Evolutionary conservation across 495 filamentous ascomycete genomes (phyloP).

Genomic region (Pyronema domesticum): DNA sequence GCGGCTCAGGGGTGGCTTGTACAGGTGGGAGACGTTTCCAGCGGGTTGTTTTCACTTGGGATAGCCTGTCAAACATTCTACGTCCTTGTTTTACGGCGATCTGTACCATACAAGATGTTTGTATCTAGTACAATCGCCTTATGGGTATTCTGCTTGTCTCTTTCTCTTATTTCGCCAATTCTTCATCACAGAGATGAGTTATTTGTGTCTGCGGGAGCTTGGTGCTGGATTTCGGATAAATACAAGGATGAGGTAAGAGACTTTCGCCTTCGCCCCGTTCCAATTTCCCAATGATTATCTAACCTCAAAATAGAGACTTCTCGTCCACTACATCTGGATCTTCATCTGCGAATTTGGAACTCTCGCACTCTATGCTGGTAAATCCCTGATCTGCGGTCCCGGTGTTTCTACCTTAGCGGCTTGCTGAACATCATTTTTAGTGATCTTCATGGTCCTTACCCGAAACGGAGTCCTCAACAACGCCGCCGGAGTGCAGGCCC

Average conservation of each 20-base stretch:
- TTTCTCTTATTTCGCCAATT: not conserved
- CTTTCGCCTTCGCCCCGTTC: not conserved
- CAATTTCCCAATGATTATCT: not conserved
- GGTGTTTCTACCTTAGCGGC: not conserved
- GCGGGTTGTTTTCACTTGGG: conserved; percentile 1
- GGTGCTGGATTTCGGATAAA: conserved; percentile 4
- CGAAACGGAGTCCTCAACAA: not conserved
- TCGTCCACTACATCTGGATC: conserved; percentile 5
- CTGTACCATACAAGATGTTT: not conserved
- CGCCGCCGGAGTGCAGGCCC: conserved; percentile 1
- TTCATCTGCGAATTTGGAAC: conserved; percentile 5
- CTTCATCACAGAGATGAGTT: not conserved
- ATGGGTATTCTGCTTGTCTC: not conserved
- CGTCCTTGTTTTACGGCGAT: not conserved
- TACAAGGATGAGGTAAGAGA: not conserved
- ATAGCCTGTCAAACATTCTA: conserved; percentile 4
- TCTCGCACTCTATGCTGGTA: conserved; percentile 2
- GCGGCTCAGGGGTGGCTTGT: conserved; percentile 2
- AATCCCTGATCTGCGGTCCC: not conserved
- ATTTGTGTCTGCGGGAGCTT: not conserved
- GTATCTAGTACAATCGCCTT: not conserved
- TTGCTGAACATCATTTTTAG: not conserved
- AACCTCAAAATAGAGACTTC: not conserved
- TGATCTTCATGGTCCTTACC: not conserved
- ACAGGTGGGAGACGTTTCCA: conserved; percentile 3